Evolutionary conservation across 768 basidiomycete species (phyloP).

Genomic region (Leccinum disarticulatum): DNA sequence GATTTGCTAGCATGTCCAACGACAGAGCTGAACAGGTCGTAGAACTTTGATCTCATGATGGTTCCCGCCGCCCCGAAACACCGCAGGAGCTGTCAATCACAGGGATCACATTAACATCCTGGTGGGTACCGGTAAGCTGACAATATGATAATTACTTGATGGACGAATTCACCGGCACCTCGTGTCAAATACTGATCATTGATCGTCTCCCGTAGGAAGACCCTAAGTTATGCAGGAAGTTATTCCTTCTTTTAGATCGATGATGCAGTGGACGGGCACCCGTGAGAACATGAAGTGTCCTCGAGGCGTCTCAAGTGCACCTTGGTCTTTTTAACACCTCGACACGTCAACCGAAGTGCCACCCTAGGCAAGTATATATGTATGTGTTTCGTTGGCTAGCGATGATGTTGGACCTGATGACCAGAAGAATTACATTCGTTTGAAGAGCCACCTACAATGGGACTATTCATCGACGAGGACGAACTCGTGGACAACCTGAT

Average conservation of each 20-base stretch:
- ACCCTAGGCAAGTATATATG: not conserved
- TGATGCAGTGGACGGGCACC: not conserved
- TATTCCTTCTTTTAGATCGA: too few relatives aligned
- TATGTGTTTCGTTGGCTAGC: not conserved
- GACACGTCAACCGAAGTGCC: not conserved
- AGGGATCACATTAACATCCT: not conserved
- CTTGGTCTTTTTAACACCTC: not conserved
- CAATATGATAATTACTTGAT: not conserved
- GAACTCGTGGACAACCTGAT: conserved; percentile 4
- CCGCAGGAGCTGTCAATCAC: not conserved
- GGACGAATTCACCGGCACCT: too few relatives aligned
- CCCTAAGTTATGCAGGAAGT: too few relatives aligned
- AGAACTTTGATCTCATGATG: too few relatives aligned
- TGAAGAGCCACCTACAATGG: conserved; percentile 11
- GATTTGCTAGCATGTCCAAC: conserved; percentile 29
- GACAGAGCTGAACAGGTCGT: conserved; percentile 33
- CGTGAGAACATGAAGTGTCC: conserved; percentile 6
- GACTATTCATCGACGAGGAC: conserved; percentile 20
- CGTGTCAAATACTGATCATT: too few relatives aligned
- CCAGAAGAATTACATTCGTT: not conserved
- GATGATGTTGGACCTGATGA: not conserved
- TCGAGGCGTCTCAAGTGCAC: conserved; percentile 4
- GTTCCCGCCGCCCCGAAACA: too few relatives aligned
- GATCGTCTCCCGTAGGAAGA: too few relatives aligned
- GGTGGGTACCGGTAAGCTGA: not conserved